These are phyloP conservation scores for Talaromyces albobiverticillius DNA, from an alignment of 2,329 filamentous ascomycete genomes.

Conservation along the genomic window DNA sequence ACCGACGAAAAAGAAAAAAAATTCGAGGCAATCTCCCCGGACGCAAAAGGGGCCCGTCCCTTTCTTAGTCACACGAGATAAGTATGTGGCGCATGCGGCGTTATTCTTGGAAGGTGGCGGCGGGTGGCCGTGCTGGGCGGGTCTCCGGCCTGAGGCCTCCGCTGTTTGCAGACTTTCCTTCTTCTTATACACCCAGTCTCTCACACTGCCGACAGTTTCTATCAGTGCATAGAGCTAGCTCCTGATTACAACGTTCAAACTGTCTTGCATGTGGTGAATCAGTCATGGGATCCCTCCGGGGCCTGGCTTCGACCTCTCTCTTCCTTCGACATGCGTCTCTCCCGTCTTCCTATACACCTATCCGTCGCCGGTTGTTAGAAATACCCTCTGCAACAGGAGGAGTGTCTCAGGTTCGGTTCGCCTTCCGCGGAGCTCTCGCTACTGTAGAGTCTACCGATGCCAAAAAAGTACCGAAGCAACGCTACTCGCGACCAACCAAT, in stretches of 20 bases:
- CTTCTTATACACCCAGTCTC: too few relatives aligned
- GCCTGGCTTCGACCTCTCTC: constrained; percentile 5
- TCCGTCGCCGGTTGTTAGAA: not conserved
- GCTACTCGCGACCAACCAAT: constrained; percentile 21
- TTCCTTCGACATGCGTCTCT: constrained; percentile 11
- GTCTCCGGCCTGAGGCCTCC: not conserved
- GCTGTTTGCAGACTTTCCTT: too few relatives aligned
- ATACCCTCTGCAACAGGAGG: not conserved
- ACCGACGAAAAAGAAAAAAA: not conserved
- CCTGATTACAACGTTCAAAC: not conserved
- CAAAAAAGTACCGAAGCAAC: not conserved
- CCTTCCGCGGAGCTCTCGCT: constrained; percentile 4
- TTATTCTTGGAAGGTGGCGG: too few relatives aligned
- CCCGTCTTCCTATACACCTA: constrained; percentile 4
- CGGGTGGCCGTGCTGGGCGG: too few relatives aligned
- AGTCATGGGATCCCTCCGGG: constrained; percentile 11
- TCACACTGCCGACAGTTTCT: too few relatives aligned
- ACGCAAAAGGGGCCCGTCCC: constrained; percentile 8
- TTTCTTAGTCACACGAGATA: not conserved
- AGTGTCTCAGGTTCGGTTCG: not conserved
- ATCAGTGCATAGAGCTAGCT: too few relatives aligned
- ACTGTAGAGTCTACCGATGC: not conserved
- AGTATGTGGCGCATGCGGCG: not conserved
- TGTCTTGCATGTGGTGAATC: constrained; percentile 1
- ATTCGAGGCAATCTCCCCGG: not conserved